Percentiles rank a stretch among this genome's conserved stretches.
phyloP scores from a whole-genome alignment of 306 rosid species.

The Calophaca sinica region DNA sequence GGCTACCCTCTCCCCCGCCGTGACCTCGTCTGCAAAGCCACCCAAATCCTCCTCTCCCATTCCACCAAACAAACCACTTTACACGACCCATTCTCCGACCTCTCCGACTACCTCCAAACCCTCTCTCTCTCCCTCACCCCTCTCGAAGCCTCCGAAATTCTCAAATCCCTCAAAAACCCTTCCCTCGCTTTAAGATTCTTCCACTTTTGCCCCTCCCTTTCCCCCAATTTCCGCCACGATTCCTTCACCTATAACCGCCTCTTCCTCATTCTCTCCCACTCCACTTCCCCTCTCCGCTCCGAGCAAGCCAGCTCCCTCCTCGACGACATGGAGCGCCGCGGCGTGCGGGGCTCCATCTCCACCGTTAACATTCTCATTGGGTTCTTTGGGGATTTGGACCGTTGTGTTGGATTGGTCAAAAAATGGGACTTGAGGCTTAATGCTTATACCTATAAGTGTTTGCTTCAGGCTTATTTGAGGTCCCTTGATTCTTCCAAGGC shows the following conservation, averaged over 20 bases:
- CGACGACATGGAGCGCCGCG: conserved; percentile 61
- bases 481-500: conserved; percentile 61
- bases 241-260: conserved; percentile 80
- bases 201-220: conserved; percentile 75
- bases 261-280: conserved; percentile 82
- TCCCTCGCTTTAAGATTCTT: conserved; percentile 76
- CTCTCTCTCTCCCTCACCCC: conserved; percentile 73
- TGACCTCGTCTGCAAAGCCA: conserved; percentile 79
- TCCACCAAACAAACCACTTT: conserved; percentile 29
- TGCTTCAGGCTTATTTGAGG: conserved; percentile 87
- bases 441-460: conserved; percentile 82
- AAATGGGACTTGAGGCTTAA: conserved; percentile 80
- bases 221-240: conserved; percentile 72
- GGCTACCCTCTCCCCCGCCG: conserved; percentile 89
- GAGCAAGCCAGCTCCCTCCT: conserved; percentile 64
- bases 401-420: conserved; percentile 63
- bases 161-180: conserved; percentile 70
- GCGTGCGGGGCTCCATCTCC: conserved; percentile 73
- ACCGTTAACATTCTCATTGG: conserved; percentile 80
- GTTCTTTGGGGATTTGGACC: conserved; percentile 64
- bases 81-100: conserved; percentile 78
- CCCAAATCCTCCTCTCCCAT: conserved; percentile 72
- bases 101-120: conserved; percentile 68
- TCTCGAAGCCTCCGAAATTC: conserved; percentile 85
- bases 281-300: conserved; percentile 60